Conservation (phyloP, 2,329 filamentous ascomycete genomes). For the Cladosporium austrohemisphaericum region DNA sequence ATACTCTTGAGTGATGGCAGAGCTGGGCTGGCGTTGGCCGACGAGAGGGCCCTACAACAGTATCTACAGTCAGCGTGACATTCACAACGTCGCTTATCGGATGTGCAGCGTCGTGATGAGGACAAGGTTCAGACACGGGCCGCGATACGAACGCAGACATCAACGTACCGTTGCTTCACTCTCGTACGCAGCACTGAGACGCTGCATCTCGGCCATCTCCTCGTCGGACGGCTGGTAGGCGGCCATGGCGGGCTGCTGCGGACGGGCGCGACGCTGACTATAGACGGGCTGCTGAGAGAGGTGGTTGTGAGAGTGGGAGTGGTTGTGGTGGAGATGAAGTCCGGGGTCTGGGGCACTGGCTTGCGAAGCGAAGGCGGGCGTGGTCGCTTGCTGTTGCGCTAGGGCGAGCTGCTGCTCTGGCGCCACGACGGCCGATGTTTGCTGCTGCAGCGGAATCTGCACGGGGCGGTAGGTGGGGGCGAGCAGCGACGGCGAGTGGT, state of each 20-base stretch:
- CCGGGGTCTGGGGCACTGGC: conserved; percentile 9
- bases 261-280: conserved; percentile 1
- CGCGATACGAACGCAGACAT: conserved; percentile 26
- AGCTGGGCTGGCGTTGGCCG: conserved; percentile 71
- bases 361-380: conserved; percentile 6
- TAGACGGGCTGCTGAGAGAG: conserved; percentile 13
- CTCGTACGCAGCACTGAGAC: conserved; percentile 59
- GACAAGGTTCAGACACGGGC: conserved; percentile 1
- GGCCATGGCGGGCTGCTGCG: conserved; percentile 33
- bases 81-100: neutral
- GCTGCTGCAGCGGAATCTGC: conserved; percentile 40
- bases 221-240: conserved; percentile 42
- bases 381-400: conserved; percentile 13
- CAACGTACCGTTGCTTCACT: conserved; percentile 51
- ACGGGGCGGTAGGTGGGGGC: conserved; percentile 37
- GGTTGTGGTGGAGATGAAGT: conserved; percentile 19
- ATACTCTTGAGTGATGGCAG: conserved; percentile 78
- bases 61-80: conserved; percentile 22
- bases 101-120: neutral
- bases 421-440: conserved; percentile 2
- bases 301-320: conserved; percentile 15
- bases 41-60: conserved; percentile 74
- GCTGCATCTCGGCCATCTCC: conserved; percentile 59
- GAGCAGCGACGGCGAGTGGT: conserved; percentile 34
- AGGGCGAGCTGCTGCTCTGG: conserved; percentile 9